These are phyloP conservation scores for Chlorella sp. DNA, from an alignment of 139 green algal genomes.

Conservation along the genomic window DNA sequence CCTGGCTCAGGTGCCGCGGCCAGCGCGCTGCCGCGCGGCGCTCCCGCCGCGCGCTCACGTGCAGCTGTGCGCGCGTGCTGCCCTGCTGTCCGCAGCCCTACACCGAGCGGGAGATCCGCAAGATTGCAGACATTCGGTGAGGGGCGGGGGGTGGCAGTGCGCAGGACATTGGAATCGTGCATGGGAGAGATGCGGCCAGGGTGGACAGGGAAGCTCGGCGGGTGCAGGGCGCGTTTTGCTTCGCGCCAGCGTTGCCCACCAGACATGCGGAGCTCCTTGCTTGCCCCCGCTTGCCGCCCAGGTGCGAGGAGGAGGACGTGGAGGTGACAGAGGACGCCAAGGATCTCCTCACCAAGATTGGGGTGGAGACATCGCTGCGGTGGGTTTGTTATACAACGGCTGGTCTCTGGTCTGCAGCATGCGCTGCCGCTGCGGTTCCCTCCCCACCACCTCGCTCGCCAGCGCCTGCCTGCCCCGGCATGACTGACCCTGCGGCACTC, in stretches of 20 bases:
- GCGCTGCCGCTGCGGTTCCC: background rate
- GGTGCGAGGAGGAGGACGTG: slow-evolving; percentile 78
- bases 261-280: too few species aligned
- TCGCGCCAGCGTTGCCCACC: background rate
- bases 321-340: slow-evolving; percentile 84
- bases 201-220: too few species aligned
- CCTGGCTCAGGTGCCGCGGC: too few species aligned
- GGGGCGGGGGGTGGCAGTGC: slow-evolving; percentile 53
- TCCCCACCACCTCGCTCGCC: too few species aligned
- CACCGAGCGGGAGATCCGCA: slow-evolving; percentile 89
- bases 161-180: slow-evolving; percentile 17
- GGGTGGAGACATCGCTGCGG: slow-evolving; percentile 88
- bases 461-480: too few species aligned
- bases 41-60: background rate
- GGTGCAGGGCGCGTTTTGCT: background rate
- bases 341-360: slow-evolving; percentile 97
- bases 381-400: background rate
- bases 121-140: slow-evolving; percentile 95
- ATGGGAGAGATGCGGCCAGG: background rate
- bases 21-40: too few species aligned
- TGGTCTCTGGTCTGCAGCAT: background rate
- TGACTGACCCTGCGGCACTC: too few species aligned
- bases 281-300: too few species aligned
- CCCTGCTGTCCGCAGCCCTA: slow-evolving; percentile 72
- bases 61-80: too few species aligned